Percentiles rank a stretch among this genome's conserved stretches.
Conservation (phyloP, 176 grass and related monocot genomes). For the Musa troglodytarum region DNA sequence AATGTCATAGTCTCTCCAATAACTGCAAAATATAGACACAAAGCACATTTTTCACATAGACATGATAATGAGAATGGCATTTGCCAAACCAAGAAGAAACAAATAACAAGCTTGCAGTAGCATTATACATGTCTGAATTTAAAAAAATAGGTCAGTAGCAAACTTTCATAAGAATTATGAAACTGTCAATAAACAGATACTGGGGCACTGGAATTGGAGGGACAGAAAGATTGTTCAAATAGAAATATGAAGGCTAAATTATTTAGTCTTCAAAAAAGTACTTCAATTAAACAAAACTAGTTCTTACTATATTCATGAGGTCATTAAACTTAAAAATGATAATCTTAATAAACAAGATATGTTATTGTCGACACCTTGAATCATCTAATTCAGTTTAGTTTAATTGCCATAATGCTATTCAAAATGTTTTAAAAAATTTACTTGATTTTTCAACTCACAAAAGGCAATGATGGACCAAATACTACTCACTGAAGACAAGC, state of each 20-base stretch:
- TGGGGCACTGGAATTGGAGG: not conserved
- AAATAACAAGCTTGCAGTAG: no score
- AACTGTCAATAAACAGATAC: not conserved
- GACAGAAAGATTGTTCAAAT: not conserved
- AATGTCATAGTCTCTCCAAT: slow-evolving; percentile 95
- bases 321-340: not conserved
- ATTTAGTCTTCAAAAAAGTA: not conserved
- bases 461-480: no score
- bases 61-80: not conserved
- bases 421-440: no score
- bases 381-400: not conserved
- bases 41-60: not conserved
- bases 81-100: not conserved
- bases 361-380: not conserved
- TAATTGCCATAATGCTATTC: no score
- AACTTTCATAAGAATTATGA: not conserved
- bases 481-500: no score
- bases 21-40: slow-evolving; percentile 39
- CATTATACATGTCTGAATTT: not conserved
- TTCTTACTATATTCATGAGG: not conserved
- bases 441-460: no score
- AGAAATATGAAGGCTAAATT: not conserved
- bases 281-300: not conserved
- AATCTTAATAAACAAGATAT: not conserved
- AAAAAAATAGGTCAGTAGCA: not conserved